Conservation (phyloP, 1,284 basidiomycete species). For the Cutaneotrichosporon mucoides region DNA sequence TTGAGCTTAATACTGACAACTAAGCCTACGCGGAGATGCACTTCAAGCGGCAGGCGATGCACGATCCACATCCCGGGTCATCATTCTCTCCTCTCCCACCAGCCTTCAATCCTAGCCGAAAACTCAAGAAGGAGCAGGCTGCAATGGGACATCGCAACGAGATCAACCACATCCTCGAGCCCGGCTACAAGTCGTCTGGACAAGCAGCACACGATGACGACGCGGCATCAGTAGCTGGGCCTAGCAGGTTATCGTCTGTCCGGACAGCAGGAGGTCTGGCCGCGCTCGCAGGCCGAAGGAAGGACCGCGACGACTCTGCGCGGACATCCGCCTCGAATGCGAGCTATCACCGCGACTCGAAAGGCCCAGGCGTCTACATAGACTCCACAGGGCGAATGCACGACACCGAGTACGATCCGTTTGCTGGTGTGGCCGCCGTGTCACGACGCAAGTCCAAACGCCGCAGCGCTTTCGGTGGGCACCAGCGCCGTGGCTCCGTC, state of each 20-base stretch:
- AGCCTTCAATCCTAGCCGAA: constrained; percentile 33
- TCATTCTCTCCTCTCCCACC: constrained; percentile 38
- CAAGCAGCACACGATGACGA: constrained; percentile 20
- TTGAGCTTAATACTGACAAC: constrained; percentile 9
- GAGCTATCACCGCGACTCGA: constrained; percentile 9
- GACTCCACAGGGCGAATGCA: constrained; percentile 45
- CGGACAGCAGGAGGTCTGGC: constrained; percentile 34
- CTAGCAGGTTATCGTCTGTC: constrained; percentile 23
- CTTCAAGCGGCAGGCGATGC: constrained; percentile 31
- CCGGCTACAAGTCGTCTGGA: constrained; percentile 33
- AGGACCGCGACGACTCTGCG: constrained; percentile 16
- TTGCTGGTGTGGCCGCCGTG: constrained; percentile 42
- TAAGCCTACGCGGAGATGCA: constrained; percentile 35
- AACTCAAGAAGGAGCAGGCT: constrained; percentile 32
- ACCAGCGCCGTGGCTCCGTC: constrained; percentile 24
- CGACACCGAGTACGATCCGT: constrained; percentile 50
- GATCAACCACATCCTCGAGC: constrained; percentile 43
- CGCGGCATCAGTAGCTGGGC: constrained; percentile 28
- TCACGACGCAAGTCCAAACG: constrained; percentile 37
- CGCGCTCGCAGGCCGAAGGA: constrained; percentile 14
- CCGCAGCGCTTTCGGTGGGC: constrained; percentile 40
- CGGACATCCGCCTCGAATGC: constrained; percentile 9
- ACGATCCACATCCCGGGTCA: constrained; percentile 38
- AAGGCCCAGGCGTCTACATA: constrained; percentile 36
- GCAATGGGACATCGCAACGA: constrained; percentile 39